Base-by-base conservation (phyloP, 1,284 basidiomycete species). In the Leccinum pallidistipes region DNA sequence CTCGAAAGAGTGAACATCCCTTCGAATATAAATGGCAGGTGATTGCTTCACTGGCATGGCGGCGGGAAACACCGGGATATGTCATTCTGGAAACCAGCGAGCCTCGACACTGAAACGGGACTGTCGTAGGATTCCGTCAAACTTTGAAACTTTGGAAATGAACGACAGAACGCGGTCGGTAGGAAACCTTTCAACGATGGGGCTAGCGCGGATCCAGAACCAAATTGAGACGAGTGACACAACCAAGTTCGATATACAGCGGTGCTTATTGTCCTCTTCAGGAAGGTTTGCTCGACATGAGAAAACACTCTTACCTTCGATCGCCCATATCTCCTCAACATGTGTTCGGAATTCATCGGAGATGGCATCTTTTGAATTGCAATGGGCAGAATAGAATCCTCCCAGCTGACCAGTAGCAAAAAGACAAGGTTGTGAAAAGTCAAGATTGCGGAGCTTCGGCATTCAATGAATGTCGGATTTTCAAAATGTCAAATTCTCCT, bases 51-150 rank as follows among this genome's bases (percentile, higher is more conserved):
- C 49, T 24, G 49, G 45, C 38, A 56, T 32, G 14, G 49, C 55
- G 57, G 11, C 63, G 60, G 69, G 53, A 54, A 55, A 49, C 67
- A 55, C 12, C 67, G 68, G 65, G 53, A 38, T 29, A 36, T 53
- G 32, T 24, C 14, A 55, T 71, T 57, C 64, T 51, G 32, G 55
- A 59, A 60, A 55, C 45, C 4, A 32, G 9, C 18, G 6, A 52
- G 18, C 9, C 51, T 36, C 38, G 16, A 2, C 24, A 32, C 18
- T 53, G 43, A 53, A 53, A 62, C 52, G 27, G 16, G 14, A 36
- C 34, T 36, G 14, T 14, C 5, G 34, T 14, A 36, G 5, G 10
- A 27, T 57, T 34, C 57, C 36, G 52, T 60, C 59, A 40, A 24
- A 29, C 27, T 53, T 64, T 58, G 60, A 64, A 69, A 66, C 65